phyloP scores from a whole-genome alignment of 2,329 filamentous ascomycete genomes.

The Penicillium sp. region DNA sequence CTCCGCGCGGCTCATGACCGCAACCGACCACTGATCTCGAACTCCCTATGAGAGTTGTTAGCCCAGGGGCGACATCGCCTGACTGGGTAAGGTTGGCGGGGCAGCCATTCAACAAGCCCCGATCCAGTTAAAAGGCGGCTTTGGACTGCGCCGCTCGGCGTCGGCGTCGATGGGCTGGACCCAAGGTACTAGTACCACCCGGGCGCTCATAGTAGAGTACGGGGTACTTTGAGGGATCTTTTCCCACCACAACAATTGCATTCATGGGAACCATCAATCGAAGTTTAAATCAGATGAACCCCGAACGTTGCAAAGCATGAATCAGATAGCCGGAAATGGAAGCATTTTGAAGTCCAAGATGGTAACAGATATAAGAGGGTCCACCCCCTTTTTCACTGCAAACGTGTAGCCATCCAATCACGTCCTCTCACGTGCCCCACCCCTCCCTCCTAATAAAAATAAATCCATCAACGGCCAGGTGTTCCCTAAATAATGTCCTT shows the following conservation, averaged over 20 bases:
- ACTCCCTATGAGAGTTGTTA: not conserved
- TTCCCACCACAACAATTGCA: not conserved
- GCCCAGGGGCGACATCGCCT: slow-evolving; percentile 19
- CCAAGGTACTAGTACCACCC: not conserved
- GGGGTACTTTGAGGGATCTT: not conserved
- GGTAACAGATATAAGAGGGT: slow-evolving; percentile 1
- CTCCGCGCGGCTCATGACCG: slow-evolving; percentile 6
- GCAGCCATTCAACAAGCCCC: slow-evolving; percentile 11
- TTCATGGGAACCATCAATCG: not conserved
- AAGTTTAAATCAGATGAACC: too few relatives aligned
- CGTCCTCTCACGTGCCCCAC: slow-evolving; percentile 27
- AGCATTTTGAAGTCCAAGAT: not conserved
- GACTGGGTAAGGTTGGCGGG: slow-evolving; percentile 18
- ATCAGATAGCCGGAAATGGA: not conserved
- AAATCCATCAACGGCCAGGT: slow-evolving; percentile 32
- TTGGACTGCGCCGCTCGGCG: slow-evolving; percentile 2
- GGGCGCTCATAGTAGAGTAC: not conserved
- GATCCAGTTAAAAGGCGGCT: slow-evolving; percentile 15
- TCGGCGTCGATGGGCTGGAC: not conserved
- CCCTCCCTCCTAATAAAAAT: slow-evolving; percentile 22
- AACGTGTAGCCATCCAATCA: slow-evolving; percentile 27
- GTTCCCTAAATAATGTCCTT: slow-evolving; percentile 23
- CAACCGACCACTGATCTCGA: slow-evolving; percentile 7
- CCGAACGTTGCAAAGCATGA: not conserved
- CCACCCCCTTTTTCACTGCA: slow-evolving; percentile 27